A percentile compares a stretch with the other conserved stretches of the same genome.
phyloP scores from a whole-genome alignment of 2,329 filamentous ascomycete species.

The Alternaria sp. region DNA sequence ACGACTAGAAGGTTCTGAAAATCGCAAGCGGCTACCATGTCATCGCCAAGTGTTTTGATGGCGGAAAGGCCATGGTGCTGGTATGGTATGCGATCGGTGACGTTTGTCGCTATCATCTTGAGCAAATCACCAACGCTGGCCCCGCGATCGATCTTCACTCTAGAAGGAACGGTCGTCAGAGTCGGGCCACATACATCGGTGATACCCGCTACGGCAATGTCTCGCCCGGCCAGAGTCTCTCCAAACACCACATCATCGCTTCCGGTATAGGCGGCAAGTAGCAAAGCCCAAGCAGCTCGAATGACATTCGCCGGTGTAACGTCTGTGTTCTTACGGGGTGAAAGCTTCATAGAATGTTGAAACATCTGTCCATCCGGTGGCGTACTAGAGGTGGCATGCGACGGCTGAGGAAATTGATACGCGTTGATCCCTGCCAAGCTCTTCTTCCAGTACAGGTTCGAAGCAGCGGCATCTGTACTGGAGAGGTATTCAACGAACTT shows the following conservation, averaged over 20 bases:
- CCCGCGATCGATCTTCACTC: conserved; percentile 41
- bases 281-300: conserved; percentile 38
- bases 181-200: conserved; percentile 50
- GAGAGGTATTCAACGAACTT: conserved; percentile 49
- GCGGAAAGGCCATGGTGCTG: conserved; percentile 52
- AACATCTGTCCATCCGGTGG: conserved; percentile 36
- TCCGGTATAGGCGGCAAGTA: conserved; percentile 32
- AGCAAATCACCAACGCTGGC: conserved; percentile 39
- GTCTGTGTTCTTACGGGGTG: conserved; percentile 34
- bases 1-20: conserved; percentile 65
- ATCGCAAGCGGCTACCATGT: conserved; percentile 65
- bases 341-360: conserved; percentile 36
- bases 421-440: conserved; percentile 35
- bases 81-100: conserved; percentile 45
- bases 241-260: conserved; percentile 37
- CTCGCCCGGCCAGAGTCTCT: conserved; percentile 48
- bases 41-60: conserved; percentile 57
- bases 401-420: conserved; percentile 48
- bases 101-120: conserved; percentile 29
- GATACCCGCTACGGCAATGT: conserved; percentile 46
- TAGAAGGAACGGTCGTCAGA: conserved; percentile 52
- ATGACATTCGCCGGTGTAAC: conserved; percentile 41
- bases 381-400: conserved; percentile 30
- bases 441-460: conserved; percentile 47
- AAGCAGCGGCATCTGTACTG: conserved; percentile 28